Base-by-base conservation (phyloP, 805 yeast species). In the Metschnikowia proteae region DNA sequence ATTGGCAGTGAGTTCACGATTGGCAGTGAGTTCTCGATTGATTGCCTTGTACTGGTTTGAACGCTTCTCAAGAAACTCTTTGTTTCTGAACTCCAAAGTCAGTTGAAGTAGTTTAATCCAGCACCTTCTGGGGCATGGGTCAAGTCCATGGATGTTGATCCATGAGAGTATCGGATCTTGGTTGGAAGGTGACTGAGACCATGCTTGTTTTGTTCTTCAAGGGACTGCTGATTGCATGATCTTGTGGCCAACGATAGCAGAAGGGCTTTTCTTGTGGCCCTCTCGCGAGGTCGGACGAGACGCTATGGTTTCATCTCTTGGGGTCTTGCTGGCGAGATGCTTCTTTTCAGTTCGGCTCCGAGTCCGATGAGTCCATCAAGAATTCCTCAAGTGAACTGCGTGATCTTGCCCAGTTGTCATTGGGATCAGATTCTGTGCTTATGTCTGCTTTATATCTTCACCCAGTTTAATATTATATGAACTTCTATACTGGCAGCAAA, bases 21-120 rank as follows among this genome's bases (percentile, higher is more conserved):
- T 5, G 94, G 90, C 10, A 75, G 70, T 0, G 92, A 74, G 61
- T 82, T 80, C 57, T 84, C 78, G 56, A 81, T 76, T 38, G 88
- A 61, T 52, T 84, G n/a, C n/a, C n/a, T n/a, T n/a, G n/a, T n/a
- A n/a, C n/a, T n/a, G n/a, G n/a, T n/a, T n/a, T n/a, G n/a, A n/a
- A n/a, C n/a, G 82, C 48, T 77, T 71, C 40, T 64, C 62, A 11
- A 56, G 50, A 50, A 89, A 88, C 96, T 60, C 98, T 80, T 60
- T 91, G 96, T 55, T 82, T 75, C 60, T 88, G 95, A 92, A 91
- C 62, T 94, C 97, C 54, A 88, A 81, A 58, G 88, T 92, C 66
- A 85, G 80, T 48, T 82, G 82, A 82, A 49, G 70, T 80, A 0
- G 91, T 85, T 45, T 87, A 61, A 52, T 83, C 81, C 48, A 81